Conservation (phyloP, 176 grass and related monocot genomes). For the Pontederia crassipes region DNA sequence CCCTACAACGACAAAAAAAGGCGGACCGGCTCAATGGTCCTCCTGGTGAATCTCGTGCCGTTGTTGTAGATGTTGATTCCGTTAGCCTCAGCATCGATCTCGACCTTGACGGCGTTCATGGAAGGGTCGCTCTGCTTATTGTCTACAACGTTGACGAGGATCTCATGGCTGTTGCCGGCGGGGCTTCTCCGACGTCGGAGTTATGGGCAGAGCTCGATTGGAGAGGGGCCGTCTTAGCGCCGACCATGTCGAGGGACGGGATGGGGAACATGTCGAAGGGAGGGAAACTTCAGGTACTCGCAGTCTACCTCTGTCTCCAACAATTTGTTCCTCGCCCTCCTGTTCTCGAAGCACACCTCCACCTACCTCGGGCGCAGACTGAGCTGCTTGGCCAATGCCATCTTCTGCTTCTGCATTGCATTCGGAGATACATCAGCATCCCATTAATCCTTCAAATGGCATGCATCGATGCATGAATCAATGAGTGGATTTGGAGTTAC, state of each 20-base stretch:
- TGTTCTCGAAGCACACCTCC: slow-evolving; percentile 96
- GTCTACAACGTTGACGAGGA: slow-evolving; percentile 90
- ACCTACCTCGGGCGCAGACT: slow-evolving; percentile 69
- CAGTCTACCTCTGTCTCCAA: slow-evolving; percentile 96
- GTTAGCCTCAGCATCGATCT: slow-evolving; percentile 50
- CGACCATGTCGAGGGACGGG: slow-evolving; percentile 27
- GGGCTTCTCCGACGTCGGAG: slow-evolving; percentile 14
- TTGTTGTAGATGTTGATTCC: slow-evolving; percentile 79
- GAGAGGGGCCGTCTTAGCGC: slow-evolving; percentile 35
- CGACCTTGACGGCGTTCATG: slow-evolving; percentile 71
- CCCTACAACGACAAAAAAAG: no score
- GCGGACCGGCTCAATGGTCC: no score
- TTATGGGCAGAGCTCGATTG: slow-evolving; percentile 70
- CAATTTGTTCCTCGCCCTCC: slow-evolving; percentile 84
- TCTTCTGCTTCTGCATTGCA: slow-evolving; percentile 77
- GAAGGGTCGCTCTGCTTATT: slow-evolving; percentile 91
- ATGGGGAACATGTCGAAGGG: slow-evolving; percentile 23
- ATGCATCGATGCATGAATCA: no score
- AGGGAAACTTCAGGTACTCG: slow-evolving; percentile 80
- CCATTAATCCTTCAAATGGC: not conserved
- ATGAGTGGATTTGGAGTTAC: no score
- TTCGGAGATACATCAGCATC: no score
- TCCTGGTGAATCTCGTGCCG: slow-evolving; percentile 81
- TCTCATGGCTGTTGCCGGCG: slow-evolving; percentile 35
- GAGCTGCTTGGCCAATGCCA: slow-evolving; percentile 59